phyloP scores from a whole-genome alignment of 768 basidiomycete species.

The Macrocybe gigantea region DNA sequence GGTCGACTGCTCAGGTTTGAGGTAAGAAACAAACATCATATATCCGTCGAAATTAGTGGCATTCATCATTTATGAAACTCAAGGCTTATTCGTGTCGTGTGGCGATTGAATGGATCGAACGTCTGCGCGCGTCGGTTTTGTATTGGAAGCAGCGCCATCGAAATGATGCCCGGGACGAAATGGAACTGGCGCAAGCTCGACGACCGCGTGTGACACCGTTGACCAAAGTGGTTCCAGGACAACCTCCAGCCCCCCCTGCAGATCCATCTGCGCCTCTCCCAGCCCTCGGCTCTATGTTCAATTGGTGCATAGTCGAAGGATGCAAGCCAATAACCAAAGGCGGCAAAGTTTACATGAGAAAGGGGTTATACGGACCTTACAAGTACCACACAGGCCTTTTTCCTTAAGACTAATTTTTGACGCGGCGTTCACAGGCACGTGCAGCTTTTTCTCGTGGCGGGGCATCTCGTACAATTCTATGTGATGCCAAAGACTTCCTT shows the following conservation, averaged over 20 bases:
- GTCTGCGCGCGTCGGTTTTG: conserved; percentile 57
- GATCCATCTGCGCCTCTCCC: conserved; percentile 50
- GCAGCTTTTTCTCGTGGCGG: conserved; percentile 70
- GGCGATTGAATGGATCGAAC: conserved; percentile 82
- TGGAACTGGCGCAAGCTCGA: conserved; percentile 64
- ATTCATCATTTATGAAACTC: conserved; percentile 1
- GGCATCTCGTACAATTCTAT: conserved; percentile 68
- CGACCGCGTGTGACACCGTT: conserved; percentile 58
- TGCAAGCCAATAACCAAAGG: conserved; percentile 72
- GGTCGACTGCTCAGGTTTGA: conserved; percentile 75
- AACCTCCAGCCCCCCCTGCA: conserved; percentile 44
- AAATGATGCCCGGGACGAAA: conserved; percentile 72
- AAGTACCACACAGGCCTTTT: conserved; percentile 42
- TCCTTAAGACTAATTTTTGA: background rate
- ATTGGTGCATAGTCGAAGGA: conserved; percentile 81
- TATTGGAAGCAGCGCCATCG: conserved; percentile 83
- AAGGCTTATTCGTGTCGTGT: conserved; percentile 61
- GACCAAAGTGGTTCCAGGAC: conserved; percentile 35
- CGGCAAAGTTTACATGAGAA: conserved; percentile 68
- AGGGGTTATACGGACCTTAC: conserved; percentile 71
- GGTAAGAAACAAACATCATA: conserved; percentile 35
- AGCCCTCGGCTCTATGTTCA: conserved; percentile 63
- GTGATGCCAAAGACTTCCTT: conserved; percentile 54
- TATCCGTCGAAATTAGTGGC: background rate
- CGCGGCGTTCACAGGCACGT: conserved; percentile 39